Evolutionary conservation across 768 basidiomycete species (phyloP), one percentile per base, ranked within the genome.

Genomic region (Agrocybe pediades): DNA sequence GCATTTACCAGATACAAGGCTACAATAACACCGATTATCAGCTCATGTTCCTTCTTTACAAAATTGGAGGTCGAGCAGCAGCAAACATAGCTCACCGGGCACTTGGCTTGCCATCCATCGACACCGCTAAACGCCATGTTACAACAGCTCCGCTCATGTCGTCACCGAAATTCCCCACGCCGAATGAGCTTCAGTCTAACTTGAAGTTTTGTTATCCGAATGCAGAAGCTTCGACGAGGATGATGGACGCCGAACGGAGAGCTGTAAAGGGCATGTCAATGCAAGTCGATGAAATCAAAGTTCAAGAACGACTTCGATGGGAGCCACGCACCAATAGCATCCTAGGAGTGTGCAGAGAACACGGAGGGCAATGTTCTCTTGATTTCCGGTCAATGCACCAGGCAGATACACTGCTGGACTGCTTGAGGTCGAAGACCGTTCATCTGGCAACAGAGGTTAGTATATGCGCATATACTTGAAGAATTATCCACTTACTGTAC

Each of bases 31-130:
- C 56, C 17, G 54, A 61, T 41, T 61, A 44, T 48, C 43, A 61
- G 42, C 39, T 27, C 2, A 46, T 54, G 11, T 61, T 49, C 40
- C 46, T 61, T 1, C 58, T 61, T 19, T 61, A 53, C 33, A 61
- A 61, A 43, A 45, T 61, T 2, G 57, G 60, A 3, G 55, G 60
- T 21, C 50, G 51, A 42, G 25, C 54, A 25, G 60, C 60, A 20
- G 57, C 60, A 13, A 46, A 50, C n/a, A 61, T 61, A 42, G 54
- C 60, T n/a, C 45, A 61, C 26, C 23, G 36, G 2, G 17, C 60
- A 1, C 47, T 61, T 8, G 54, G 60, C 36, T 25, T 48, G 29
- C 60, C 60, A 9, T 61, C 50, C 2, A 56, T 61, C 27, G 50
- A 61, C 36, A 25, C 53, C 3, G 53, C 57, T 4, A 61, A 58